Base-by-base conservation (phyloP, 2,329 filamentous ascomycete genomes). In the Orbilia blumenaviensis region DNA sequence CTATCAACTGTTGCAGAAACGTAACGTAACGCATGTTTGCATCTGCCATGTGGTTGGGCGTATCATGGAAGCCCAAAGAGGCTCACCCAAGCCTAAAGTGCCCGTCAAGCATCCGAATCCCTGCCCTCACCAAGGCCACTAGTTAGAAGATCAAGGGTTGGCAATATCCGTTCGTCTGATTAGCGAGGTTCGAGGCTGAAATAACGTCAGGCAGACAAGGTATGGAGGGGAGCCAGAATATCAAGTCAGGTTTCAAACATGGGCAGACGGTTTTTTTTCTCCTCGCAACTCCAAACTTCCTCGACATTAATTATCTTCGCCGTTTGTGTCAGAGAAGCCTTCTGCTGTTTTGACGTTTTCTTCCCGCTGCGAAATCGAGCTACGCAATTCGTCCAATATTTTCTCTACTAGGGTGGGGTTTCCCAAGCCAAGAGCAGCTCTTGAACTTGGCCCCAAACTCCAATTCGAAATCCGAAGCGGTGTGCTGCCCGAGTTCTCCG, bases 381-480 rank as follows among this genome's bases (percentile, higher is more conserved):
- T 7, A 44, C 56, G 21, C 56, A 12, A 52, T 58, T 60, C 52
- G 52, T 60, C 63, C 23, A 34, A 29, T 67, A 29, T 58, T 58
- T 32, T 46, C 12, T 8, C 34, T 25, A n/a, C n/a, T 18, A 9
- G 46, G 38, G 46, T 52, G 48, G 63, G 34, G 46, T 44, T 67
- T 48, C 48, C n/a, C n/a, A n/a, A n/a, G n/a, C n/a, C 50, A 56
- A 58, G 36, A 36, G 8, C 18, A 46, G 25, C 21, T 54, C 21
- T 21, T n/a, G 16, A 34, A 42, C 46, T 66, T 54, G 46, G 18
- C 21, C 18, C 27, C 44, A 29, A 29, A 48, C 46, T 56, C 38
- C 10, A 67, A 44, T 58, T 48, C 63, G 50, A 68, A 60, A 61
- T 68, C 64, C 52, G 64, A 68, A 61, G 64, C 64, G 63, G 38